Conservation (phyloP, 73 alveolate species). For the Stentor coeruleus region DNA sequence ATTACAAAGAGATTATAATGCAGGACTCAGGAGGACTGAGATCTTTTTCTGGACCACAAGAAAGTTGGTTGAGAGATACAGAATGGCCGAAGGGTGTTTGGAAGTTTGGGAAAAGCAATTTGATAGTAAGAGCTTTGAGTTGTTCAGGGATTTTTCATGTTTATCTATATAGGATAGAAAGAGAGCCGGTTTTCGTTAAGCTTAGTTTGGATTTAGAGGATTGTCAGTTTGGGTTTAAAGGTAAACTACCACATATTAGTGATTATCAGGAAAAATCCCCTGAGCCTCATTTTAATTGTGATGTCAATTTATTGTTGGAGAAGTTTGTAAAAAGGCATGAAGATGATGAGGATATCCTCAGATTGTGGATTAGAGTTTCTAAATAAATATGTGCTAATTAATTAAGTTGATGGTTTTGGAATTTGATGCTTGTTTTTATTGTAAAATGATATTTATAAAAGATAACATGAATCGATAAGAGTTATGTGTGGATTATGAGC, state of each 20-base stretch:
- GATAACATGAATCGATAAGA: no score
- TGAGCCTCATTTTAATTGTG: background rate
- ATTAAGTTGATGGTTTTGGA: no score
- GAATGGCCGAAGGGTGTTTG: conserved; percentile 8
- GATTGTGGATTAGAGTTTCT: background rate
- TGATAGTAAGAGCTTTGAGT: background rate
- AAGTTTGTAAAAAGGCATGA: background rate
- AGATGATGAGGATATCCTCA: background rate
- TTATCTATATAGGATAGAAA: background rate
- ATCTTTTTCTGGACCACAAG: background rate
- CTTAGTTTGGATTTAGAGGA: background rate
- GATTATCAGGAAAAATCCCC: background rate
- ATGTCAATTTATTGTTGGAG: background rate
- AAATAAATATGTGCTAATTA: no score
- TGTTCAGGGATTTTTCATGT: background rate
- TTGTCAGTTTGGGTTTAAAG: background rate
- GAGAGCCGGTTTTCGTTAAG: background rate
- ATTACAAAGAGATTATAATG: background rate
- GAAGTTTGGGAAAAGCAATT: background rate
- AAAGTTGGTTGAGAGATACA: background rate
- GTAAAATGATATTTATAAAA: no score
- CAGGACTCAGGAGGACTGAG: background rate
- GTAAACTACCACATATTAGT: background rate
- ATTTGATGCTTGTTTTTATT: no score
- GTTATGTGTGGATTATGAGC: no score